A percentile compares a stretch with the other conserved stretches of the same genome.
These are phyloP conservation scores for Buddleja alternifolia DNA, from an alignment of 257 asterid species.

Conservation along the genomic window DNA sequence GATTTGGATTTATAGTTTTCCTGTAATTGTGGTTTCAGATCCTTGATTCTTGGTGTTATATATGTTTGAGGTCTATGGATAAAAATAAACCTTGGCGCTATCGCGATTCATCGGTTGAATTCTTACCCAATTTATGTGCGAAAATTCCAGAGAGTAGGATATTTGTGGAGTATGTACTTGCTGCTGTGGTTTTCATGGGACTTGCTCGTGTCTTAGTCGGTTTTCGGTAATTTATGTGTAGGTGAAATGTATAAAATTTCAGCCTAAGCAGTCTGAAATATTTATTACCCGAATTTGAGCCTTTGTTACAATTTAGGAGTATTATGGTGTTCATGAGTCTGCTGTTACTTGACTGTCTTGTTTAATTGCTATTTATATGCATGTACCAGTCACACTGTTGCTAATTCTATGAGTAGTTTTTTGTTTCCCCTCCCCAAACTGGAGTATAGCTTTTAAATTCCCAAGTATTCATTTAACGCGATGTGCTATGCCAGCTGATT, in stretches of 20 bases:
- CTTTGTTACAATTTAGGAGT: not conserved
- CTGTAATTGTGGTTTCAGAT: not conserved
- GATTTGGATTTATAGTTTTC: too few species aligned
- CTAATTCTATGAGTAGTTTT: not conserved
- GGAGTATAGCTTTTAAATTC: too few species aligned
- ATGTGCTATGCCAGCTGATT: not conserved
- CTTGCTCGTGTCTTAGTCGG: not conserved
- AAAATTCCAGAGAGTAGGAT: not conserved
- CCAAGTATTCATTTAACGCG: not conserved
- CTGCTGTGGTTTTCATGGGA: not conserved
- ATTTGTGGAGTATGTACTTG: not conserved
- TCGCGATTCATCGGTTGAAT: slow-evolving; percentile 8
- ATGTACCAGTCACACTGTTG: too few species aligned
- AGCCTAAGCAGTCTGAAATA: not conserved
- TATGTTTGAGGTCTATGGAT: not conserved
- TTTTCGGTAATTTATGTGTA: not conserved
- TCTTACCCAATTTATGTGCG: not conserved
- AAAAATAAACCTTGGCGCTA: not conserved
- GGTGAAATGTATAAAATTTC: not conserved
- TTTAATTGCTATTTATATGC: not conserved
- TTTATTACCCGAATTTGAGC: slow-evolving; percentile 1
- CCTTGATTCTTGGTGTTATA: not conserved
- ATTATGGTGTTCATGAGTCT: not conserved
- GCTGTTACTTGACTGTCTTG: not conserved
- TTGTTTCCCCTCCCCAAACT: too few species aligned